Conservation (phyloP, 352 stramenopile species). For the Phytopythium vexans region DNA sequence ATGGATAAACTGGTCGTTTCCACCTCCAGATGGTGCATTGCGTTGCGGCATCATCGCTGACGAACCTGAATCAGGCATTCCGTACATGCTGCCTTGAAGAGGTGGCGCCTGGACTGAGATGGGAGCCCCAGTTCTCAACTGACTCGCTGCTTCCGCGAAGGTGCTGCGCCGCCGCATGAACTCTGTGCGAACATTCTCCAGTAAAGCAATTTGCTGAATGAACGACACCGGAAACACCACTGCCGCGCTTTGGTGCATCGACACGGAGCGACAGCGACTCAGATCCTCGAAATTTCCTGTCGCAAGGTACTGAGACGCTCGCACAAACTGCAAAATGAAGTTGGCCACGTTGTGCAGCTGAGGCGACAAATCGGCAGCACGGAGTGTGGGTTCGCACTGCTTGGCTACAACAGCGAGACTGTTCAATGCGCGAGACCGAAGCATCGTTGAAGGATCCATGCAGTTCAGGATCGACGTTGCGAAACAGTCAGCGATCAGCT, state of each 20-base stretch:
- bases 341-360: constrained; percentile 72
- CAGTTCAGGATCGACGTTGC: constrained; percentile 72
- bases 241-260: constrained; percentile 28
- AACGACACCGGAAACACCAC: constrained; percentile 67
- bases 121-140: too few relatives aligned
- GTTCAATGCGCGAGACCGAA: constrained; percentile 48
- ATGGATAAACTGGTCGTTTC: constrained; percentile 39
- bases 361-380: constrained; percentile 53
- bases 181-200: constrained; percentile 59
- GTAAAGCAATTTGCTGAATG: constrained; percentile 61
- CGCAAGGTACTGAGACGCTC: constrained; percentile 56
- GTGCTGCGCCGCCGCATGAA: constrained; percentile 14
- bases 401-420: constrained; percentile 58
- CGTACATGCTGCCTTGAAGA: not conserved
- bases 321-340: constrained; percentile 75
- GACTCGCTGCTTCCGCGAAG: not conserved
- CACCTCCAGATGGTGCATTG: not conserved
- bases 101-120: constrained; percentile 2
- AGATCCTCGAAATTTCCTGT: constrained; percentile 58
- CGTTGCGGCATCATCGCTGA: constrained; percentile 4
- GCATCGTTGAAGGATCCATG: constrained; percentile 57
- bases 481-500: constrained; percentile 70
- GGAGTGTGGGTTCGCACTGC: constrained; percentile 36
- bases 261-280: constrained; percentile 52
- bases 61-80: not conserved